Percentiles rank a stretch among this genome's conserved stretches.
These are phyloP conservation scores for Spathaspora gorwiae DNA, from an alignment of 805 yeast species.

Conservation along the genomic window DNA sequence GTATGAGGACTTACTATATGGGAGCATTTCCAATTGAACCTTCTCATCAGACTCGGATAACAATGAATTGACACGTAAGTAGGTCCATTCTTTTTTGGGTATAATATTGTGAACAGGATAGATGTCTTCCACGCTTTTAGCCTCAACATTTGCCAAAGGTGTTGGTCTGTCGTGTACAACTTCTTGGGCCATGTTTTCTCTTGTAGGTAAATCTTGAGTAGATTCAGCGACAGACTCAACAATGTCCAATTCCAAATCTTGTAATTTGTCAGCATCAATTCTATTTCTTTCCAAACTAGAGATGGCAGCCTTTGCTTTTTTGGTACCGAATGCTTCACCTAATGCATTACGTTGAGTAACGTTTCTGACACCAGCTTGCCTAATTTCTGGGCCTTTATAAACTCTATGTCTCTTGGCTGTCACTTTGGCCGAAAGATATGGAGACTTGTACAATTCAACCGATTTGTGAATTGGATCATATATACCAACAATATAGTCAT, in stretches of 20 bases:
- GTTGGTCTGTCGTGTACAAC: constrained; percentile 74
- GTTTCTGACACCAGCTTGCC: constrained; percentile 48
- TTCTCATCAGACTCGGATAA: constrained; percentile 48
- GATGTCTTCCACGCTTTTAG: constrained; percentile 78
- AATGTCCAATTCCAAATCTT: constrained; percentile 71
- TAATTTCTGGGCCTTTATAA: constrained; percentile 59
- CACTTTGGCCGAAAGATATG: constrained; percentile 59
- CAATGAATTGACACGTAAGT: constrained; percentile 60
- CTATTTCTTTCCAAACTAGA: constrained; percentile 74
- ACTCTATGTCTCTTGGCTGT: constrained; percentile 57
- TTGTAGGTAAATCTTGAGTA: constrained; percentile 71
- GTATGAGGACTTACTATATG: constrained; percentile 55
- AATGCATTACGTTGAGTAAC: constrained; percentile 70
- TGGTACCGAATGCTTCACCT: constrained; percentile 97
- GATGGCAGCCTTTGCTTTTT: constrained; percentile 89
- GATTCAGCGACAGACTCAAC: constrained; percentile 70
- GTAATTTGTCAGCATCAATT: constrained; percentile 79
- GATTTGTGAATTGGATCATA: constrained; percentile 65
- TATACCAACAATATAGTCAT: constrained; percentile 67
- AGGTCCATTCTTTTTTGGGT: constrained; percentile 58
- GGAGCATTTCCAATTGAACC: constrained; percentile 54
- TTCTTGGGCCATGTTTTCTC: constrained; percentile 52
- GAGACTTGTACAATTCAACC: constrained; percentile 59
- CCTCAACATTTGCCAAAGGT: constrained; percentile 70
- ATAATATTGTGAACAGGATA: constrained; percentile 73